phyloP scores from a whole-genome alignment of 108 stramenopile species.

The Discostella stelligeroides region DNA sequence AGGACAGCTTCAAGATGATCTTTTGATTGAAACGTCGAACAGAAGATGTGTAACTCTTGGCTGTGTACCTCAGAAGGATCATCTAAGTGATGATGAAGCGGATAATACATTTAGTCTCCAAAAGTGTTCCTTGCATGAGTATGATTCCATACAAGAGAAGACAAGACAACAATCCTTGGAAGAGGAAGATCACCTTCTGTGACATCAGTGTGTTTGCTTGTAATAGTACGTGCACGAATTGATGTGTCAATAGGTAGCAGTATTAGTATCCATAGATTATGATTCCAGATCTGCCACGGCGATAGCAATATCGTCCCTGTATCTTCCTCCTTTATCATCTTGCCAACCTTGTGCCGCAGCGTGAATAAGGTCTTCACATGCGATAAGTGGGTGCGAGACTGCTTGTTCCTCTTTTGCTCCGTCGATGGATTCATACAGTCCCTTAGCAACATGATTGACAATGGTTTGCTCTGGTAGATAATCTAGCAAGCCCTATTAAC shows the following conservation, averaged over 20 bases:
- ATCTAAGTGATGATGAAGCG: slow-evolving; percentile 45
- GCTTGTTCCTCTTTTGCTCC: slow-evolving; percentile 1
- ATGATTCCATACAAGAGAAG: slow-evolving; percentile 36
- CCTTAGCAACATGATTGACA: slow-evolving; percentile 57
- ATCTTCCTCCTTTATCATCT: slow-evolving; percentile 57
- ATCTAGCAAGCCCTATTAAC: slow-evolving; percentile 67
- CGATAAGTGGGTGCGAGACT: slow-evolving; percentile 59
- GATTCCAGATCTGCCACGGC: slow-evolving; percentile 52
- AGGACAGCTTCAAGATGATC: slow-evolving; percentile 39
- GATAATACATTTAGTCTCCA: slow-evolving; percentile 2
- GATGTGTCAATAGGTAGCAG: no score
- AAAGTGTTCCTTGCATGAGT: slow-evolving; percentile 14
- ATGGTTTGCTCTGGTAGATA: slow-evolving; percentile 60
- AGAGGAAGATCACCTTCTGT: slow-evolving; percentile 35
- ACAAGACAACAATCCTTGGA: slow-evolving; percentile 10
- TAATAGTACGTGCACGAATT: no score
- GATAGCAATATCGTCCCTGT: slow-evolving; percentile 88
- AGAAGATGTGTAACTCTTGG: background rate
- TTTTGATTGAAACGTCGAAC: slow-evolving; percentile 1
- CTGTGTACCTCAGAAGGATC: slow-evolving; percentile 28
- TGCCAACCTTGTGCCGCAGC: slow-evolving; percentile 80
- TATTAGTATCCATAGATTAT: background rate
- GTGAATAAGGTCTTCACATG: slow-evolving; percentile 68
- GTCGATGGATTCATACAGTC: slow-evolving; percentile 47
- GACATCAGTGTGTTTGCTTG: no score